phyloP scores from a whole-genome alignment of 768 basidiomycete species.

The Pholiota molesta region DNA sequence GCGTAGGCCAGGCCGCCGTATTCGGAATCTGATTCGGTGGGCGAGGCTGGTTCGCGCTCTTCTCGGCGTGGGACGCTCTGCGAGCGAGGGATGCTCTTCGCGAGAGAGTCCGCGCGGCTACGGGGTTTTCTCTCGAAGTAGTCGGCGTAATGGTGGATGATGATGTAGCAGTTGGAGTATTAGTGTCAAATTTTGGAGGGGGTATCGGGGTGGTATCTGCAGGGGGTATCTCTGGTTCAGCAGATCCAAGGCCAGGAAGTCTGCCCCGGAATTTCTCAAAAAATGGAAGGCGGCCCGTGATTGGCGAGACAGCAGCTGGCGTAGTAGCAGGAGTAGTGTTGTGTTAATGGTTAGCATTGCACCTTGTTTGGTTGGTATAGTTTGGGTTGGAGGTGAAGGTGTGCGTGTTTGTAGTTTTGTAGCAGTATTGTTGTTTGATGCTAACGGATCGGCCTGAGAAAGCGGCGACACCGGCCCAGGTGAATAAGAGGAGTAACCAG shows the following conservation, averaged over 20 bases:
- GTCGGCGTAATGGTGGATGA: neutral
- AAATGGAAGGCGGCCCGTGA: slow-evolving; percentile 50
- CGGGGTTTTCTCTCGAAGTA: neutral
- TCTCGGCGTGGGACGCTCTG: neutral
- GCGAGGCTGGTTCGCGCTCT: slow-evolving; percentile 26
- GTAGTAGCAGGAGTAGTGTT: slow-evolving; percentile 13
- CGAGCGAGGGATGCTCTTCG: neutral
- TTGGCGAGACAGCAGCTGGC: slow-evolving; percentile 18
- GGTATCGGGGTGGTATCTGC: neutral
- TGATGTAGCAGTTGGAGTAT: neutral
- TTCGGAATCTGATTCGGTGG: slow-evolving; percentile 45
- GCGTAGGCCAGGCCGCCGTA: slow-evolving; percentile 55
- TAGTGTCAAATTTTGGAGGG: neutral
- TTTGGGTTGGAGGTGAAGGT: slow-evolving; percentile 28
- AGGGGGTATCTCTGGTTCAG: slow-evolving; percentile 1
- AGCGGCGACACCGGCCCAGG: slow-evolving; percentile 44
- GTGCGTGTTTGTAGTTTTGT: slow-evolving; percentile 23
- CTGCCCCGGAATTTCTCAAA: slow-evolving; percentile 50
- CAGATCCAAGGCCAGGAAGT: neutral
- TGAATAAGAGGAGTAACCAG: slow-evolving; percentile 48
- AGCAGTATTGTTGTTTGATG: slow-evolving; percentile 2
- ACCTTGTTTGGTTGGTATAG: slow-evolving; percentile 6
- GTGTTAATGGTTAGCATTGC: slow-evolving; percentile 19
- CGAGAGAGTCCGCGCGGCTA: neutral
- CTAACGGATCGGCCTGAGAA: slow-evolving; percentile 26